Evolutionary conservation across 306 rosid genomes (phyloP), one percentile per base, ranked within the genome.

Genomic region (Medicago ruthenica): DNA sequence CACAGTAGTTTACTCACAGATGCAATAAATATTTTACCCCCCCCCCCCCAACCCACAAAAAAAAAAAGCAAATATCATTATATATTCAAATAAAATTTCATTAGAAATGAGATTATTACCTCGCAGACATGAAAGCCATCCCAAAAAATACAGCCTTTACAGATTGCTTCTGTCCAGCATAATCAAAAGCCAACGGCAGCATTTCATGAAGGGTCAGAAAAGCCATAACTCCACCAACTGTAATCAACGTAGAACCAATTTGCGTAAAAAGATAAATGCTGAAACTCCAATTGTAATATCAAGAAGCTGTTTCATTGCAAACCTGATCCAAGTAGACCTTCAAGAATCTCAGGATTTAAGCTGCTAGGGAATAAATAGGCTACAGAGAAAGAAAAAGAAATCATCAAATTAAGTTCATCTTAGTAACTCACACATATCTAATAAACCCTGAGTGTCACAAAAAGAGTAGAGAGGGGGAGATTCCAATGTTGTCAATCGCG

Each of bases 161-260:
- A 24, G 97, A 92, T 79, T 85, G 98, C 88, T 94, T 94, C 83
- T 79, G 92, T 73, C 97, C 97, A 9, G 98, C 98, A 88, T 94
- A 87, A 77, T 91, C 97, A 81, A 94, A 94, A 6, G 98, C 98
- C 87, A 94, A 67, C 12, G 96, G 97, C 83, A 94, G 81, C 98
- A 91, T 94, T 85, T 94, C 97, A 81, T 91, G 98, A 76, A 94
- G 89, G 37, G 98, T 91, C 74, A 94, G 83, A 74, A 91, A 94
- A 78, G 98, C 97, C 98, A 91, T 91, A 67, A 94, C 96, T 69
- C 98, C 97, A 60, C 96, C 98, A 77, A 94, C 98, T 94, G 88
- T 57, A 73, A 51, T 12, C 47, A 76, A 64, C 7, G 59, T 47
- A 74, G 51, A 75, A 71, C 37, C 58, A 9, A 47, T 37, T 22